phyloP scores from a whole-genome alignment of 192 early-diverging fungal species.

The Tieghemiomyces parasiticus region DNA sequence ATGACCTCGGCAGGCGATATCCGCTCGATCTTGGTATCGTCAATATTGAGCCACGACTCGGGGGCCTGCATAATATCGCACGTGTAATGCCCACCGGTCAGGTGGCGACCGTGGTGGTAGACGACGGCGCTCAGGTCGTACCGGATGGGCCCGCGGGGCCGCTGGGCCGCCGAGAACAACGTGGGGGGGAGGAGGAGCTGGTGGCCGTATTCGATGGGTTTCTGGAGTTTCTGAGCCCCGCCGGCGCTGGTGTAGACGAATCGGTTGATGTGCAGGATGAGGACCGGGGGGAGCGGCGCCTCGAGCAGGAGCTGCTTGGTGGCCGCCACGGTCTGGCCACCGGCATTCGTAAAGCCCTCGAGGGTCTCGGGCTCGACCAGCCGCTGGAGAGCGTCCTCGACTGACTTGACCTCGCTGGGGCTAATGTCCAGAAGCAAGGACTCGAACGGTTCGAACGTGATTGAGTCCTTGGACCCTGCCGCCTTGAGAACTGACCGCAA shows the following conservation, averaged over 20 bases:
- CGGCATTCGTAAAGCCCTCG: slow-evolving; percentile 47
- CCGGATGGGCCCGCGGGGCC: slow-evolving; percentile 23
- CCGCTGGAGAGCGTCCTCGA: slow-evolving; percentile 75
- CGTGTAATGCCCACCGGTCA: slow-evolving; percentile 93
- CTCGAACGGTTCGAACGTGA: slow-evolving; percentile 77
- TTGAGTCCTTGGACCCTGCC: slow-evolving; percentile 58
- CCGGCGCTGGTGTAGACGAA: slow-evolving; percentile 70
- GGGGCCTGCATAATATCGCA: slow-evolving; percentile 66
- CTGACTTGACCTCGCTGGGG: slow-evolving; percentile 46
- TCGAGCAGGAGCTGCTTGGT: slow-evolving; percentile 77
- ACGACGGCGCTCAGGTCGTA: slow-evolving; percentile 80
- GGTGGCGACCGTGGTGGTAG: slow-evolving; percentile 82
- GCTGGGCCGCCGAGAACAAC: slow-evolving; percentile 38
- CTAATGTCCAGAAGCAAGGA: slow-evolving; percentile 83
- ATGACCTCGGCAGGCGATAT: slow-evolving; percentile 21
- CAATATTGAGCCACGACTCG: slow-evolving; percentile 78
- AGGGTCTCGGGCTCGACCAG: slow-evolving; percentile 64
- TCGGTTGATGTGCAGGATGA: slow-evolving; percentile 89
- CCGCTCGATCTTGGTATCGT: slow-evolving; percentile 65
- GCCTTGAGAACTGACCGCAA: slow-evolving; percentile 61
- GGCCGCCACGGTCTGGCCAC: slow-evolving; percentile 31
- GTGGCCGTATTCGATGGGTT: slow-evolving; percentile 59
- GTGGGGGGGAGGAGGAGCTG: slow-evolving; percentile 36
- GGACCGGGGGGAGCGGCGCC: slow-evolving; percentile 71
- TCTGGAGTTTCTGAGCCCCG: slow-evolving; percentile 70